Evolutionary conservation across 2,329 filamentous ascomycete species (phyloP), one percentile per base, ranked within the genome.

Genomic region (Colletotrichum caudatum): DNA sequence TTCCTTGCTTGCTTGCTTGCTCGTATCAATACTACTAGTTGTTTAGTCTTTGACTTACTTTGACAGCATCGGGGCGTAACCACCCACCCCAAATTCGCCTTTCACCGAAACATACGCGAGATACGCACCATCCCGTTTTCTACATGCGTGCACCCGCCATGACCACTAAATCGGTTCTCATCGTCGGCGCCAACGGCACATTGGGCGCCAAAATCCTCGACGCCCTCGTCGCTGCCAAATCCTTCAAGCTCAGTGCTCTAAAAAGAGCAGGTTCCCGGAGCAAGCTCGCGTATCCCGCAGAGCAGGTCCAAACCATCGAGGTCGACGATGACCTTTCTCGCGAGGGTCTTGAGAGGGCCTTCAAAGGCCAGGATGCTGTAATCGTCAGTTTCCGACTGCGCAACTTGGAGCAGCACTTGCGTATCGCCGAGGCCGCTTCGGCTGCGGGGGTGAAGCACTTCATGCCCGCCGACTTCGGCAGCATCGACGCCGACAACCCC

Each of bases 391-490:
- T 82, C 73, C 79, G 77, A 12, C 76, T 80, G 23, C 69, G 74
- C 44, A 71, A 78, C 66, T 72, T 76, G 6, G 70, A 72, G 3
- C 75, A 77, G 64, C 82, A 83, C 72, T 69, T 83, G 54, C 77
- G 77, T 46, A 78, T 83, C 58, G 80, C 78, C 39, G 76, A 80
- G 51, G 82, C 82, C 9, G 81, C 81, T 1, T 78, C 77, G 8
- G 78, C 78, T 0, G 80, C 78, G 0, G 79, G 79, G 23, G 81
- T 83, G 12, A 74, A 73, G 73, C 79, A 81, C 58, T 78, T 82
- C 65, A 79, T 84, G 70, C 82, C 81, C 33, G 81, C 82, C 69
- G 82, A 84, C 76, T 84, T 80, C 69, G 82, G 82, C 63, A 82
- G 81, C 76, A 81, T 79, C 54, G 81, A 83, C 73, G 78, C 81